Evolutionary conservation across 345 rosid species (phyloP).

Genomic region (Citrus unshiu): DNA sequence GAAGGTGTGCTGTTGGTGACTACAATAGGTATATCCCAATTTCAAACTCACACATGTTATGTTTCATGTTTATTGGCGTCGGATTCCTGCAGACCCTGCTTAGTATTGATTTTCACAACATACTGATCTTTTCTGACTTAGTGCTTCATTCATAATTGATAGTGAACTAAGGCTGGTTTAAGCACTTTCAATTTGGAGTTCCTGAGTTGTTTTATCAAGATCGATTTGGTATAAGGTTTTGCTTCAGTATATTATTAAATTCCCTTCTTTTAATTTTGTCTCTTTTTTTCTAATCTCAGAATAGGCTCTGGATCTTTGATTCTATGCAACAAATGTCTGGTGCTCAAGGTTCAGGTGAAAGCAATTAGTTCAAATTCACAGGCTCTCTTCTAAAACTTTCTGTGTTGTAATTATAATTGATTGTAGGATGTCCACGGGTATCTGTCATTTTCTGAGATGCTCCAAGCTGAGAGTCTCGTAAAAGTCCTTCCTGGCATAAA

Average conservation of each 20-base stretch:
- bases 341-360: constrained; percentile 72
- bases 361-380: neutral
- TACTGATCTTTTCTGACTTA: neutral
- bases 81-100: neutral
- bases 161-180: neutral
- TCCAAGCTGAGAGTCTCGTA: constrained; percentile 51
- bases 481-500: constrained; percentile 66
- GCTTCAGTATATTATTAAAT: neutral
- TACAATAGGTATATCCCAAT: constrained; percentile 41
- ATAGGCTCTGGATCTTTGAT: constrained; percentile 51
- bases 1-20: constrained; percentile 76
- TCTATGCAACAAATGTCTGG: constrained; percentile 59
- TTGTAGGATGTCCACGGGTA: constrained; percentile 49
- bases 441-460: constrained; percentile 63
- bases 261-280: neutral
- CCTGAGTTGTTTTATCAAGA: neutral
- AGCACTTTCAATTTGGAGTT: neutral
- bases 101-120: neutral
- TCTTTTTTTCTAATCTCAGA: constrained; percentile 32
- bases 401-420: constrained; percentile 4
- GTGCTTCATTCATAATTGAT: neutral
- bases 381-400: neutral
- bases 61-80: neutral
- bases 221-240: neutral
- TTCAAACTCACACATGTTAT: neutral